phyloP scores from a whole-genome alignment of 495 filamentous ascomycete species.

The Neurospora sp. region DNA sequence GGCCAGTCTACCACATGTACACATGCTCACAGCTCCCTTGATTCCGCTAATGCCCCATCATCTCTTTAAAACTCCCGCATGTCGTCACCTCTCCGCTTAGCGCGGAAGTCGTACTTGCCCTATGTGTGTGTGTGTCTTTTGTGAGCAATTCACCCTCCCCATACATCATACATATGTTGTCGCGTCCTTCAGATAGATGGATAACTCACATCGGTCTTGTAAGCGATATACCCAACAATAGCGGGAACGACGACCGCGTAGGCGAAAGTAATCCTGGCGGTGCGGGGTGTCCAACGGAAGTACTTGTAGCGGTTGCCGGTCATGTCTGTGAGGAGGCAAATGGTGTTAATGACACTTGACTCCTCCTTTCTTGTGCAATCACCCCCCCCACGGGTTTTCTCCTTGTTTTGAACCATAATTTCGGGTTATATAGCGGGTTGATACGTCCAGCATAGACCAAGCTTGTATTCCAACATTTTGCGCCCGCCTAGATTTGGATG shows the following conservation, averaged over 20 bases:
- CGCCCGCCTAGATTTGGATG: neutral
- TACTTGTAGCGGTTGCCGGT: constrained; percentile 79
- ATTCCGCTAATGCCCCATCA: neutral
- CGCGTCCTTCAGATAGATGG: neutral
- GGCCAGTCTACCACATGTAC: constrained; percentile 18
- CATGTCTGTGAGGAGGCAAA: constrained; percentile 52
- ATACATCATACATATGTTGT: neutral
- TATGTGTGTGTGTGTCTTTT: constrained; percentile 23
- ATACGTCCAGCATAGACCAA: neutral
- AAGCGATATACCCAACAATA: constrained; percentile 58
- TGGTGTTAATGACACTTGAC: neutral
- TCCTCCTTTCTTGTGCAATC: neutral
- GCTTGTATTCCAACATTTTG: neutral
- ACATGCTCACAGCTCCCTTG: neutral
- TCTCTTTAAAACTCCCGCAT: constrained; percentile 57
- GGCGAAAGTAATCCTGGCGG: constrained; percentile 64
- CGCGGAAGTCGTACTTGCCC: constrained; percentile 80
- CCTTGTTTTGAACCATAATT: neutral
- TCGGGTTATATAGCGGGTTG: neutral
- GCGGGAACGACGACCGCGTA: constrained; percentile 63
- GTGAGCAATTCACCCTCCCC: neutral
- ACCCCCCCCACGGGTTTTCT: neutral
- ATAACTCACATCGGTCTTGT: constrained; percentile 67
- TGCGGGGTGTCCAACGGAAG: constrained; percentile 84
- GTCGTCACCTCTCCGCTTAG: constrained; percentile 76